Base-by-base conservation (phyloP, 2,329 filamentous ascomycete species). In the Alternaria viburni region DNA sequence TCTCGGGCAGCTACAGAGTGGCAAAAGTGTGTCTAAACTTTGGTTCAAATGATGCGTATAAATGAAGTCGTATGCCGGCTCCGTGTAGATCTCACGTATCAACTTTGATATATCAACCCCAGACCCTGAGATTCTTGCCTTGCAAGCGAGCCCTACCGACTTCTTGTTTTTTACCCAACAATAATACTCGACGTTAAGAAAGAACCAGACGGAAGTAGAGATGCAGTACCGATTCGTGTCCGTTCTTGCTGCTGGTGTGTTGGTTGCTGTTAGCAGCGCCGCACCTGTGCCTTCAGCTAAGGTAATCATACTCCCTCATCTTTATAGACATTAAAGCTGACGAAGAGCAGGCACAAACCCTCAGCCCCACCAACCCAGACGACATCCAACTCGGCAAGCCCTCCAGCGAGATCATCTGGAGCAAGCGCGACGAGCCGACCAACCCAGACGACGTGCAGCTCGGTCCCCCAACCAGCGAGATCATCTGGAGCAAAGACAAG, bases 171-270 rank as follows among this genome's bases (percentile, higher is more conserved):
- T 51, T 17, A n/a, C 12, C 28, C 30, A 41, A 52, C 49, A 52
- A 17, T 41, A 36, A 11, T 8, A 28, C 3, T 50, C 12, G 25
- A 50, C 6, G 12, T 30, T 6, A 30, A 19, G 10, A 36, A 10
- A 9, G 2, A 15, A 3, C 4, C 1, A 32, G 9, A 32, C 4
- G 23, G 6, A 12, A 17, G 1, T 10, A 17, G 61, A 32, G 28
- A 76, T 77, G 75, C 74, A 74, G 50, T 73, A 74, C 67, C 70
- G 67, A 57, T 57, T 74, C 11, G 68, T 74, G 5, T 74, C 74
- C 36, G 65, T 70, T 19, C 63, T 77, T 28, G 72, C 72, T 58
- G 68, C 66, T 43, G 66, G 74, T 56, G 63, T 67, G 30, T 25
- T 77, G 32, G 46, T 75, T 36, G 67, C 65, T 41, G 68, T 68